Evolutionary conservation across 176 grass and related monocot genomes (phyloP), one percentile per base, ranked within the genome.

Genomic region (Saccharum officinarum): DNA sequence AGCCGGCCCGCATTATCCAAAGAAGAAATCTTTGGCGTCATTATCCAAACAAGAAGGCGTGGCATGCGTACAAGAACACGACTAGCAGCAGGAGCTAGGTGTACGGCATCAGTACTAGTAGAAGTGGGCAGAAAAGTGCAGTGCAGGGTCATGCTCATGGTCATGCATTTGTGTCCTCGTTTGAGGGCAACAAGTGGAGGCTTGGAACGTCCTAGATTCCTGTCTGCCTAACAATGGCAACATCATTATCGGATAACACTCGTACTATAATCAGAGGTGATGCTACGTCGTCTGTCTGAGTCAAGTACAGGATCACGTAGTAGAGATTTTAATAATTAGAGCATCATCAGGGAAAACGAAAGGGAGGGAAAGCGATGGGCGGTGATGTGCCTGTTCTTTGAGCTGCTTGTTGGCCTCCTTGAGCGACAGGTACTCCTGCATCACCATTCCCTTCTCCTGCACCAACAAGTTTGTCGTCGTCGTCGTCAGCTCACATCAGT

Each of bases 371-470:
- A 86, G 67, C 18, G 67, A 71, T 25, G 77, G 66, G 52, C 49
- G 69, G 11, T 25, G 39, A 1, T 74, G 71, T 81, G 91, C 97
- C 94, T 99, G 97, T 78, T 94, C 82, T 81, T 99, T 96, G 20
- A 99, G 88, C 81, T 85, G 88, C 71, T 83, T 85, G 80, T 99
- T 99, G 17, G 70, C 85, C 63, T 96, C 91, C 85, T 88, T 94
- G 69, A 99, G 84, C 6, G 92, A 86, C 12, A 94, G 75, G 60
- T 88, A 92, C 75, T 99, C 88, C 86, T 96, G 75, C 82, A 86
- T 79, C 71, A 80, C 94, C 84, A 79, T 55, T 67, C 91, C 97
- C 82, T 92, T 99, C 86, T 96, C 92, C 97, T 99, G 80, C 76
- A 82, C 2, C 17, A 38, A 77, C 44, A 74, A 10, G 31, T 7